Evolutionary conservation across 257 asterid genomes (phyloP).

Genomic region (Nicotiana undulata): DNA sequence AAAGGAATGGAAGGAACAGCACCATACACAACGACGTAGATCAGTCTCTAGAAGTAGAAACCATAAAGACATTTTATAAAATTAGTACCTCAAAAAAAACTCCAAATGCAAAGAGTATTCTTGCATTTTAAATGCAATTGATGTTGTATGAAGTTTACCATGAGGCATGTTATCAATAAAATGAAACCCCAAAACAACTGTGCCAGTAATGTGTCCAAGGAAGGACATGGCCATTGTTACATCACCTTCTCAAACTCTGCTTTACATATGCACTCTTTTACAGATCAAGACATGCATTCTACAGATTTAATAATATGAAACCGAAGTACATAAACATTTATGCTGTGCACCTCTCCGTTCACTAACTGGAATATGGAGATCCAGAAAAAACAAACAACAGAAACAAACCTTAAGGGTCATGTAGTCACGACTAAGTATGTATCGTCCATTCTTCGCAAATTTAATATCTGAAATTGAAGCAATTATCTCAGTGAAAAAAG

Average conservation of each 20-base stretch:
- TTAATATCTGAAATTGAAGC: conserved; percentile 82
- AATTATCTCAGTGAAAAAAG: conserved; percentile 84
- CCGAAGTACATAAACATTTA: background rate
- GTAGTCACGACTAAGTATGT: conserved; percentile 78
- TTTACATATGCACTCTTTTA: background rate
- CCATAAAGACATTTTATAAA: background rate
- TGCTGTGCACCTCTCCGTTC: background rate
- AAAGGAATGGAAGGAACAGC: background rate
- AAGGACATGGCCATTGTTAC: background rate
- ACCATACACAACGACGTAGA: background rate
- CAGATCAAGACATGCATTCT: background rate
- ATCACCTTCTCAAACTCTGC: background rate
- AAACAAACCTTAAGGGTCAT: conserved; percentile 76
- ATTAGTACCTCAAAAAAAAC: background rate
- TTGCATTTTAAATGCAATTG: background rate
- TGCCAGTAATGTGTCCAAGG: background rate
- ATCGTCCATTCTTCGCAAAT: conserved; percentile 76
- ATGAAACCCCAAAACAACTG: background rate
- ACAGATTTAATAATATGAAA: background rate
- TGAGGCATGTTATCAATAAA: background rate
- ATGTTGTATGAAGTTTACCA: background rate
- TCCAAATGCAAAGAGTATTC: background rate
- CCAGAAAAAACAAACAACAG: background rate
- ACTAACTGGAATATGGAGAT: background rate
- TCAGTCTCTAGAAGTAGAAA: background rate